Base-by-base conservation (phyloP, 176 grass and related monocot species). In the Lolium multiflorum region DNA sequence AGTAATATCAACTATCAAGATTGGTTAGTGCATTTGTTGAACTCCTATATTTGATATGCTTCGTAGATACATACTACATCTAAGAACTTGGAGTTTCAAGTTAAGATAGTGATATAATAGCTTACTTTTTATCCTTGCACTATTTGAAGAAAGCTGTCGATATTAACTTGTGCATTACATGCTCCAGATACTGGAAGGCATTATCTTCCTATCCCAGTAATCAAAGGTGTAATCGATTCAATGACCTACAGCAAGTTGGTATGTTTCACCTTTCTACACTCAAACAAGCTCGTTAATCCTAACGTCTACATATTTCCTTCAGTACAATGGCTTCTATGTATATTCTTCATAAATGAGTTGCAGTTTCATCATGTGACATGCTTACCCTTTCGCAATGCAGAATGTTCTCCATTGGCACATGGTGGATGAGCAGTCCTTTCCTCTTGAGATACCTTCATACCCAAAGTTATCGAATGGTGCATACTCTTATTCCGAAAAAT, bases 371-470 rank as follows among this genome's bases (percentile, higher is more conserved):
- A 78, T 51, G 51, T 83, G 39, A 74, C 60, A 5, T 31, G 0
- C 38, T 86, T 39, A 88, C 68, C 76, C 4, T 78, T 82, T 81
- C 52, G 28, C 59, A 46, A 72, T 79, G 16, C 89, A 98, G 96
- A 98, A 98, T 56, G 71, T 98, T 87, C 93, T 98, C 82, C 96
- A 98, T 80, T 98, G 96, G 96, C 96, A 98, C 76, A 98, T 98
- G 15, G 92, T 98, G 68, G 96, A 98, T 66, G 81, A 90, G 51
- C 88, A 98, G 83, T 96, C 96, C 55, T 98, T 98, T 82, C 96
- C 96, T n/a, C 66, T 98, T 20, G 92, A 98, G 78, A 84, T 98
- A 96, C 93, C 93, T 86, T 98, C 96, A 68, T 98, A 91, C 82
- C 96, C 93, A 82, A 96, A 88, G 80, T 70, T 98, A 64, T 98